These are phyloP conservation scores for Eustoma russellianum DNA, from an alignment of 257 asterid genomes.

Conservation along the genomic window DNA sequence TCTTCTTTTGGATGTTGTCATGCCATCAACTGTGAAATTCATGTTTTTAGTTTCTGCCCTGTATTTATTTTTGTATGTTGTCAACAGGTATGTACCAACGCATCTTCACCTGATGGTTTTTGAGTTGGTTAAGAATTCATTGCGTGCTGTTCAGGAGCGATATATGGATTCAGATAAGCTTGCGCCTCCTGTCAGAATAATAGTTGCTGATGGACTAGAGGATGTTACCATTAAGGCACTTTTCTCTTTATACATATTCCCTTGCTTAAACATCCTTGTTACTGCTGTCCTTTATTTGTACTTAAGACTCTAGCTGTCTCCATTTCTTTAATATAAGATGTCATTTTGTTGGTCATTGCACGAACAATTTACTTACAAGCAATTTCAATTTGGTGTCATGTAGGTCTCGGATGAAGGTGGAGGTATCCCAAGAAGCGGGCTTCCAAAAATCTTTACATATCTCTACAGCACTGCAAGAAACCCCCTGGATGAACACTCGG, in stretches of 20 bases:
- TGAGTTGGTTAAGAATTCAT: slow-evolving; percentile 89
- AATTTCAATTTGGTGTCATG: slow-evolving; percentile 1
- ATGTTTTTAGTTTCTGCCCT: neutral
- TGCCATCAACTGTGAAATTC: no score
- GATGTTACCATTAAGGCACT: slow-evolving; percentile 92
- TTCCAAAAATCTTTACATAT: slow-evolving; percentile 73
- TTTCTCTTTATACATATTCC: neutral
- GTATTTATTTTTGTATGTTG: neutral
- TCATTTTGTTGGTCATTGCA: neutral
- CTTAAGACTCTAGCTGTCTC: no score
- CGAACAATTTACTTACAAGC: neutral
- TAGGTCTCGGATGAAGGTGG: slow-evolving; percentile 99
- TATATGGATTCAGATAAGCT: slow-evolving; percentile 72
- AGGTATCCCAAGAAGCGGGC: slow-evolving; percentile 90
- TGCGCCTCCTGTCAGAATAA: slow-evolving; percentile 76
- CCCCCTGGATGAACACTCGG: slow-evolving; percentile 59
- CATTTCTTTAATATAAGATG: no score
- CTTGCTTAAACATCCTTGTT: slow-evolving; percentile 1
- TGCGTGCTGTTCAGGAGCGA: slow-evolving; percentile 91
- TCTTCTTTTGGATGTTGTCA: no score
- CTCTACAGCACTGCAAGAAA: slow-evolving; percentile 85
- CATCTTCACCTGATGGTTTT: slow-evolving; percentile 96
- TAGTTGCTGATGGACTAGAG: slow-evolving; percentile 95
- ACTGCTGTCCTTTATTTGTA: neutral
- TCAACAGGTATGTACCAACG: slow-evolving; percentile 69